Evolutionary conservation across 805 yeast genomes (phyloP), one percentile per base, ranked within the genome.

Genomic region (Wickerhamiella bombiphila): DNA sequence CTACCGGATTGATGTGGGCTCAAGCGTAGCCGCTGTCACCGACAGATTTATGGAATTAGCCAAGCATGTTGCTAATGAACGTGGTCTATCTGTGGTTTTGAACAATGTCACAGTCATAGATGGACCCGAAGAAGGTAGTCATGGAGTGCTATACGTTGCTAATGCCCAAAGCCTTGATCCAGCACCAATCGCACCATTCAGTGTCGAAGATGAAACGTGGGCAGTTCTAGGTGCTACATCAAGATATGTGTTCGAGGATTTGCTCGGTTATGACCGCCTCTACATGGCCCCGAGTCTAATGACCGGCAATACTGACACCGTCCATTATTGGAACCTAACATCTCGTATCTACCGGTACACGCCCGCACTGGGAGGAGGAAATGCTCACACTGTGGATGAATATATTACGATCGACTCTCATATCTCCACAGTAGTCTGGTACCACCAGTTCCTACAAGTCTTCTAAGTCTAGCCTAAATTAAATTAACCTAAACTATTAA

Each of bases 301-400:
- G 68, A 64, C 80, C 2, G 86, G 77, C 28, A 78, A 78, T 56
- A 78, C 86, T 4, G 86, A 79, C 53, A 77, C 86, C 2, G 61
- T 64, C 40, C 66, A 69, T 49, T 79, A 76, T 56, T 76, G 81
- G 83, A 54, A 60, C 32, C 58, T 78, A 46, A 68, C 78, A 2
- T 53, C 59, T 24, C 68, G 76, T 53, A 72, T 79, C 35, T 78
- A 64, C 60, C 63, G 86, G 41, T 73, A 64, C 55, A 63, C 66
- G 31, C 79, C 82, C 13, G 33, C 33, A 5, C 14, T 19, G 22
- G 33, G 7, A 6, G 43, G 40, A 3, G 45, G 34, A 3, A 34
- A 36, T n/a, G 47, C 47, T 7, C 85, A 78, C 55, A 70, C 78
- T 18, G 74, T 76, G 11, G 68, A 79, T 50, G 88, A 80, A 51